Base-by-base conservation (phyloP, 2,329 filamentous ascomycete species). In the Apiospora saccharicola region DNA sequence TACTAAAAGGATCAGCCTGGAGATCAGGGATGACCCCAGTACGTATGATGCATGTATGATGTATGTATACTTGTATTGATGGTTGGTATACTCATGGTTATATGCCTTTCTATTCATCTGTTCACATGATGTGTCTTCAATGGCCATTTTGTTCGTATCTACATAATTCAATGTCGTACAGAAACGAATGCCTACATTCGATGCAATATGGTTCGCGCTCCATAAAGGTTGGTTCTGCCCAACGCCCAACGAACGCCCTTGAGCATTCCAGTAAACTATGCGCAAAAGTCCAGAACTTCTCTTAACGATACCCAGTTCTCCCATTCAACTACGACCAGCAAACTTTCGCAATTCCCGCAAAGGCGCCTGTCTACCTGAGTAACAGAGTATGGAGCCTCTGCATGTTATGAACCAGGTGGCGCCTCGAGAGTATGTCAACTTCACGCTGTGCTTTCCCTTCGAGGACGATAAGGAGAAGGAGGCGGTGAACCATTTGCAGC, bases 351-450 rank as follows among this genome's bases (percentile, higher is more conserved):
- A 37, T 8, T 22, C 16, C 7, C 22, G 26, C 30, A 37, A 22
- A 16, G 19, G 34, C 10, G 22, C 46, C 46, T 41, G 2, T 8
- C 46, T 12, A 22, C 26, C 26, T 2, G 10, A 12, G 8, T 14
- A 13, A 14, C 12, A 12, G 3, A 37, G 0, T 30, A 22, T 37
- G 53, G 53, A 61, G 26, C 30, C 30, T 30, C 34, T 61, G 10
- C 26, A 61, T 22, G 26, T 61, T 16, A 6, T 61, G 4, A 61
- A 61, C 16, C 53, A 61, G 30, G 16, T 34, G 30, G 53, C 53
- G 30, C 53, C 53, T 61, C 53, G 53, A 3, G 53, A 61, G 7
- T 61, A 61, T n/a, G 53, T 61, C 30, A 61, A 61, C 30, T 61
- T 61, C 16, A 61, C 53, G 30, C 16, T 37, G 1, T 61, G 53